Evolutionary conservation across 2,329 filamentous ascomycete genomes (phyloP), one percentile per base, ranked within the genome.

Genomic region (Ophiostoma perfectum): DNA sequence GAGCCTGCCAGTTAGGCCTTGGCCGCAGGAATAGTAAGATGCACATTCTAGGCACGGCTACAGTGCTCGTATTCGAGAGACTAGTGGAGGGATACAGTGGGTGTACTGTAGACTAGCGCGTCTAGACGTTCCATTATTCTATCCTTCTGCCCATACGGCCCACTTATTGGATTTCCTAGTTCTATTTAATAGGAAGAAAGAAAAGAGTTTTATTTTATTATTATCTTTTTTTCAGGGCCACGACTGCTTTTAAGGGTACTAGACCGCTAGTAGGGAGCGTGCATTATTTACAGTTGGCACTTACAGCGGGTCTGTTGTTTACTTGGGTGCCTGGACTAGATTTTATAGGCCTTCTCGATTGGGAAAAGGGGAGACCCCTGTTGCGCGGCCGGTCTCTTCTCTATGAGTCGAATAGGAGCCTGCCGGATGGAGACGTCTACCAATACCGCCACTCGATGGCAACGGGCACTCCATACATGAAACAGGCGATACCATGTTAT

Each of bases 381-480:
- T 8, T 16, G 55, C 27, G 55, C 27, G 55, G 55, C 55, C 55
- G 36, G 27, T 38, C 14, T 12, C 7, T 55, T 2, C 5, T 27
- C 27, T 27, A 27, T 18, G n/a, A 11, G 6, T 55, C 2, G 12
- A 47, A 14, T 14, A 47, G 27, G 27, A 27, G 27, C 27, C 27
- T 55, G 49, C n/a, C 9, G 49, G 27, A 55, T 55, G 49, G 49
- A 55, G 49, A 55, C 49, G 49, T 18, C n/a, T 18, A 38, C 27
- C 55, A 60, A 38, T 38, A 27, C 55, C 52, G 52, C 27, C 27
- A 16, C 27, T 60, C 38, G 27, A 38, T 60, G 11, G 55, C 27
- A 60, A 55, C 49, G 49, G 49, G 18, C 18, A 55, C 49, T 55
- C 55, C 55, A 60, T 38, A 60, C 55, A 39, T 60, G 55, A 60